Base-by-base conservation (phyloP, 2,329 filamentous ascomycete genomes). In the Talaromyces funiculosus region DNA sequence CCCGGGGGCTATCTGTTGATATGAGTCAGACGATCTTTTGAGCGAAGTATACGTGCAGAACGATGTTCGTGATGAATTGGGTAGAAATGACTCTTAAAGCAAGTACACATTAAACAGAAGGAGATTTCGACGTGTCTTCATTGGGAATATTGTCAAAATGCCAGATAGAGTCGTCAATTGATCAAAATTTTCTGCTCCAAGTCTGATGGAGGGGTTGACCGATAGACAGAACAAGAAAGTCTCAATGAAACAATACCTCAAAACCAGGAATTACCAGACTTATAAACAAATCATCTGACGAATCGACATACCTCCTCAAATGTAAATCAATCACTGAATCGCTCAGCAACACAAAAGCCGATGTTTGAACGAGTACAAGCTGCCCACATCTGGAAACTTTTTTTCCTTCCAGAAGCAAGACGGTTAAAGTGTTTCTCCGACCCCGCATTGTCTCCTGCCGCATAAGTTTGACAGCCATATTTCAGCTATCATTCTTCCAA, bases 351-450 rank as follows among this genome's bases (percentile, higher is more conserved):
- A 35, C 29, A 31, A n/a, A 57, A 57, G 2, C n/a, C 42, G 55
- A 26, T 22, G 29, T 51, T 49, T 37, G 55, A 37, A 37, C n/a
- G 31, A 33, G 10, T 38, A 20, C 10, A n/a, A 38, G 31, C 42
- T 61, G 53, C 59, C 57, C 60, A 53, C 62, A 55, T 57, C 59
- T 59, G 60, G 62, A 60, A 62, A 57, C 61, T 60, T 64, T 62
- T 61, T 58, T 60, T 54, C 31, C 35, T 42, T 53, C n/a, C 42
- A 26, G 16, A 33, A 33, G 38, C 22, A 42, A 38, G 53, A 57
- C 61, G 57, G 63, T 47, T 29, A 58, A 49, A 45, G 61, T 55
- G 57, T 63, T 63, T 63, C 58, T 63, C 61, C 63, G 59, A 60
- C 61, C 63, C 63, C 63, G 59, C 62, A 49, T 49, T 53, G 24